Base-by-base conservation (phyloP, 495 filamentous ascomycete species). In the Bacidia gigantensis region DNA sequence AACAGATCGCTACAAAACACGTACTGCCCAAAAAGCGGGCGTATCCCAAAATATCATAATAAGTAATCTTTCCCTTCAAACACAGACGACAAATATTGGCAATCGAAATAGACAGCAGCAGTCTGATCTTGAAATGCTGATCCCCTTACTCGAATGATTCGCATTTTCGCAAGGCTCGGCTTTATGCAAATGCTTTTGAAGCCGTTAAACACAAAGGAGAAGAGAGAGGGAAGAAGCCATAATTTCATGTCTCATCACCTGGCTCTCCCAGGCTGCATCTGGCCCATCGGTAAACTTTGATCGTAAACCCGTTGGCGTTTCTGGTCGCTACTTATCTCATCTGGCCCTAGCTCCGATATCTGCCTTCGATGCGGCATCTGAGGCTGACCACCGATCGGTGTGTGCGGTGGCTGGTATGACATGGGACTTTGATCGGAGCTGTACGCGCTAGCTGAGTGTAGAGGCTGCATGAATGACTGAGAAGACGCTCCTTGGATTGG, bases 301-400 rank as follows among this genome's bases (percentile, higher is more conserved):
- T 72, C 61, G 58, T 82, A 84, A 68, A 84, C 75, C 50, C 80
- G 76, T 62, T 80, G 81, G 56, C 82, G 69, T 60, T 82, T 83
- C 9, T 69, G 63, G 59, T 78, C 72, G 47, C 71, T 72, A 11
- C 69, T 62, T 46, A 70, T 62, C 38, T 76, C 72, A 12, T 80
- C 79, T 9, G 65, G 74, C 49, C 79, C 74, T 65, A 87, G 79
- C 22, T 86, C 81, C 11, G 80, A 83, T 29, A 85, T 74, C 45
- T 81, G 78, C 61, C 82, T 70, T 58, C 82, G 71, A 55, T 81
- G 79, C 44, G 67, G 72, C 42, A 67, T 64, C 14, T 69, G 69
- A 49, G 61, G 38, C 3, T 66, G 69, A 9, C 69, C 70, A 49
- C 68, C 67, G 51, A 82, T 69, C 7, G 72, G 67, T 11, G 70